phyloP scores from a whole-genome alignment of 345 rosid species.

The Rhodamnia rubescens region DNA sequence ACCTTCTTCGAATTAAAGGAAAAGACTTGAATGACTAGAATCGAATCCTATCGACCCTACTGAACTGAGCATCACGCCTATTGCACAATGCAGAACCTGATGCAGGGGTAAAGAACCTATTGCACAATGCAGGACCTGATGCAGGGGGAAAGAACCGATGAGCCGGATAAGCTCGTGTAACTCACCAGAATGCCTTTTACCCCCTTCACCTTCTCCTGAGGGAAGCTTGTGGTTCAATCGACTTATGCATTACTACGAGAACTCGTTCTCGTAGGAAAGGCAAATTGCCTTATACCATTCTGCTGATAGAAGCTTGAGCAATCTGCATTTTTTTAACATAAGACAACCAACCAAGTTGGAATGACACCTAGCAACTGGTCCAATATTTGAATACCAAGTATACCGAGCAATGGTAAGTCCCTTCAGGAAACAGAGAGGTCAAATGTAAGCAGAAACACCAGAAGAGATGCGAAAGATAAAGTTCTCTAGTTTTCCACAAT shows the following conservation, averaged over 20 bases:
- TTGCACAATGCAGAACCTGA: not conserved
- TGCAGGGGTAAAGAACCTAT: fast-evolving
- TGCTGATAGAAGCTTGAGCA: not conserved
- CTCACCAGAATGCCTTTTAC: not conserved
- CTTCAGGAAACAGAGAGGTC: not conserved
- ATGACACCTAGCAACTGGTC: not conserved
- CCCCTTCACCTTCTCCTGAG: not conserved
- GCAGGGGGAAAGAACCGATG: fast-evolving
- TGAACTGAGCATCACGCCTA: not conserved
- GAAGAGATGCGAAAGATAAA: not conserved
- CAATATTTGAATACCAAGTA: not conserved
- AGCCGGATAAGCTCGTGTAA: not conserved
- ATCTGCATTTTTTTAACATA: not conserved
- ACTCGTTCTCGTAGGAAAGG: not conserved
- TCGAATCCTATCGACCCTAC: not conserved
- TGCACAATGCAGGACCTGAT: not conserved
- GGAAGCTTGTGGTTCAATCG: not conserved
- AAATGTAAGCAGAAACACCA: not conserved
- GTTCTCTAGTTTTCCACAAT: not conserved
- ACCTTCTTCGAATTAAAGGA: not conserved
- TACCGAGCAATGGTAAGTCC: not conserved
- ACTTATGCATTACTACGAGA: not conserved
- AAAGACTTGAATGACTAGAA: not conserved
- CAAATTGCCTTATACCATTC: not conserved
- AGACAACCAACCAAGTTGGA: not conserved